phyloP scores from a whole-genome alignment of 306 rosid genomes.

The Astragalus glycyphyllos region DNA sequence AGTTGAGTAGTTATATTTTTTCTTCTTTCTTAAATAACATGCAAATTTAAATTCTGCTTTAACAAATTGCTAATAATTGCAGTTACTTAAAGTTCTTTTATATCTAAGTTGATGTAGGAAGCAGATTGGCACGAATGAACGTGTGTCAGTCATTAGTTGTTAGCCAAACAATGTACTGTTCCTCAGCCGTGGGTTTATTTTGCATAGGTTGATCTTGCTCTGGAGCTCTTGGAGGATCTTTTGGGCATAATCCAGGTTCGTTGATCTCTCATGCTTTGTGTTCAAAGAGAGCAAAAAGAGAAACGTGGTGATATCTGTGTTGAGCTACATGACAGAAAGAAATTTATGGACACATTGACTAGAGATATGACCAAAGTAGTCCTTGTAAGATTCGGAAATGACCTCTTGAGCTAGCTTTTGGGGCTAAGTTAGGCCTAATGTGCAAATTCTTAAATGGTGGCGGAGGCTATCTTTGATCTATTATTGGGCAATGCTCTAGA shows the following conservation, averaged over 20 bases:
- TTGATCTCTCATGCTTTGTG: constrained; percentile 23
- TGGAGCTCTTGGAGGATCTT: constrained; percentile 95
- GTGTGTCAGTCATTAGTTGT: constrained; percentile 12
- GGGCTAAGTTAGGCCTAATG: neutral
- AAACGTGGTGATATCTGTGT: constrained; percentile 7
- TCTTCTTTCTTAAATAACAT: constrained; percentile 19
- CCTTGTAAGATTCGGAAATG: neutral
- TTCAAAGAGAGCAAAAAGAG: neutral
- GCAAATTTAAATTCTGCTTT: constrained; percentile 8
- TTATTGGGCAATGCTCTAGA: neutral
- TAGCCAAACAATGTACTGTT: constrained; percentile 34
- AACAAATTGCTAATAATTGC: neutral
- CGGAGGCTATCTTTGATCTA: neutral
- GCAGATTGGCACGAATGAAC: neutral
- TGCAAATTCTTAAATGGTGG: neutral
- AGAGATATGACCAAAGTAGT: neutral
- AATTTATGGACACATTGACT: neutral
- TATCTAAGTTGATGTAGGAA: neutral
- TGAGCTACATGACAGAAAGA: neutral
- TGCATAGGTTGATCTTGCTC: constrained; percentile 80
- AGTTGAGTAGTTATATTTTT: neutral
- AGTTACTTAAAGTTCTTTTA: constrained; percentile 22
- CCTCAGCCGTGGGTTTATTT: constrained; percentile 41
- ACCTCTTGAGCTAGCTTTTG: neutral
- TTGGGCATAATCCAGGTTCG: constrained; percentile 84